Evolutionary conservation across 495 filamentous ascomycete genomes (phyloP), one percentile per base, ranked within the genome.

Genomic region (Hypoxylon intermedium): DNA sequence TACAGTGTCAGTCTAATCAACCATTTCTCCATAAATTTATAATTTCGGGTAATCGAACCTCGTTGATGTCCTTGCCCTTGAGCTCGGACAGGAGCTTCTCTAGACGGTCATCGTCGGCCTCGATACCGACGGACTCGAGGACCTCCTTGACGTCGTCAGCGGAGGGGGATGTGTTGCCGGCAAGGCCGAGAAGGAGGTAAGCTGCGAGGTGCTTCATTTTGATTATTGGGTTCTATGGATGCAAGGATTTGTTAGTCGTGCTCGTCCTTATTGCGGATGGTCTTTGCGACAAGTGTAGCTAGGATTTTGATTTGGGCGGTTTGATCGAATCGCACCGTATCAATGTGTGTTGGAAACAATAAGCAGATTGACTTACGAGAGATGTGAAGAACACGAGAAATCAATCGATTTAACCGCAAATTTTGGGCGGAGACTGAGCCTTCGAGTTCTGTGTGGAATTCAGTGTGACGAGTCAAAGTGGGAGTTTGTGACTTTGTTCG

Each of bases 131-230:
- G 70, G 94, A 89, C 62, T 86, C 85, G 75, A 99, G 90, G 72
- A 99, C 93, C 53, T 67, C 79, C 85, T 93, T 96, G 81, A 99
- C 82, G 74, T 99, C 93, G 52, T 80, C 79, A 61, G 89, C 90
- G 46, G 90, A 92, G 66, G 94, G 94, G 47, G 85, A 86, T 81
- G 84, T 82, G 84, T 98, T 98, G 82, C 94, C 94, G 73, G 85
- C 94, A 67, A 98, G 86, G 82, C 81, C 81, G 79, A 97, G 88
- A 75, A 98, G 94, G 71, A 98, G 91, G 87, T 96, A 98, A 74
- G 94, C 93, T 75, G 94, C 95, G 82, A 98, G 89, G 82, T 98
- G 88, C 93, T 98, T 98, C 94, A 98, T 98, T 91, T 87, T 93
- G 81, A 79, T 59, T 50, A 69, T 44, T 72, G 58, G 72, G 76